Conservation (phyloP, 1,284 basidiomycete genomes). For the Hypsizygus ulmarius region DNA sequence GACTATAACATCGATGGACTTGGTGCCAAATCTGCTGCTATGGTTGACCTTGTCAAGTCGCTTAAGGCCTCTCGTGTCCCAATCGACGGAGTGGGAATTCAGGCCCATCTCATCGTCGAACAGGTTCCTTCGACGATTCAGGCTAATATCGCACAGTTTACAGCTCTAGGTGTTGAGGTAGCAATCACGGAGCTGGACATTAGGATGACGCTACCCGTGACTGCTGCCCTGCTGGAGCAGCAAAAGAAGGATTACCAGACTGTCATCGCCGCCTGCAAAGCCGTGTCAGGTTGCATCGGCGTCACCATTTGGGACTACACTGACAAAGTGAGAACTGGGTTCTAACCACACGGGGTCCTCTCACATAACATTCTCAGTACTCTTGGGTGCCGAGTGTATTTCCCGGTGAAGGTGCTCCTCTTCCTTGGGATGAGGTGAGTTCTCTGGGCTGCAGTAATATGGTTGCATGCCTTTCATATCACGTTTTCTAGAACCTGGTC, state of each 20-base stretch:
- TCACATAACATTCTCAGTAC: slow-evolving; percentile 30
- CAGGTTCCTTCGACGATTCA: slow-evolving; percentile 43
- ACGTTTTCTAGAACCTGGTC: slow-evolving; percentile 30
- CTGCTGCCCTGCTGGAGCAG: slow-evolving; percentile 43
- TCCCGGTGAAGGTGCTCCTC: slow-evolving; percentile 47
- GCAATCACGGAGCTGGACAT: slow-evolving; percentile 62
- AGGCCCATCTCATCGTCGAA: slow-evolving; percentile 53
- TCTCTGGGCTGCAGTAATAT: background rate
- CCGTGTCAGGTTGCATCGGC: slow-evolving; percentile 48
- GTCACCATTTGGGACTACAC: slow-evolving; percentile 56
- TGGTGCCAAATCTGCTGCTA: slow-evolving; percentile 50
- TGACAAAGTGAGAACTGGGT: slow-evolving; percentile 34
- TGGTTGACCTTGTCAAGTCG: slow-evolving; percentile 47
- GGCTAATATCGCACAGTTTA: slow-evolving; percentile 45
- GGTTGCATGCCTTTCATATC: background rate
- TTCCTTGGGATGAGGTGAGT: slow-evolving; percentile 47
- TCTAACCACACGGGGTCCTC: background rate
- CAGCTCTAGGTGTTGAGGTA: slow-evolving; percentile 53
- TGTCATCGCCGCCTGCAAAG: slow-evolving; percentile 52
- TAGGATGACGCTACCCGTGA: slow-evolving; percentile 53
- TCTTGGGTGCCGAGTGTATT: slow-evolving; percentile 54
- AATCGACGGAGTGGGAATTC: slow-evolving; percentile 59
- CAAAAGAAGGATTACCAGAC: slow-evolving; percentile 55
- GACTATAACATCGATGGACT: slow-evolving; percentile 55
- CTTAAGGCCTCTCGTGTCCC: slow-evolving; percentile 45